These are phyloP conservation scores for Nitzschia sp. DNA, from an alignment of 108 stramenopile genomes.

Conservation along the genomic window DNA sequence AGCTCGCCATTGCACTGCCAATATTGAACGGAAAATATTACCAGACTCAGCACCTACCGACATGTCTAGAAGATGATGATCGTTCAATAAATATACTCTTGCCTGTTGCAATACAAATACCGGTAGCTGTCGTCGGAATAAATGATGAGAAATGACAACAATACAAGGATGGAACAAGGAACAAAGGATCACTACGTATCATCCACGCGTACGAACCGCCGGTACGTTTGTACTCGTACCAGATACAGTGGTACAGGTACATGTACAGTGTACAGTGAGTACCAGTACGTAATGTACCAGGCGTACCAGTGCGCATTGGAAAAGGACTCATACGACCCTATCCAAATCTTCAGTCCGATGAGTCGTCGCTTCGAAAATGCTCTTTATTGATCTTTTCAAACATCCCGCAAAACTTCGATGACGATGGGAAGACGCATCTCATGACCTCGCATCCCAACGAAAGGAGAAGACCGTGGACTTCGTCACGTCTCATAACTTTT, in stretches of 20 bases:
- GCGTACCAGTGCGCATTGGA: too few relatives aligned
- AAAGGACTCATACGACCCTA: too few relatives aligned
- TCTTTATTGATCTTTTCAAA: background rate
- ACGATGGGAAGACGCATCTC: too few relatives aligned
- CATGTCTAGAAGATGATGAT: background rate
- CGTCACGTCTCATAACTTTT: background rate
- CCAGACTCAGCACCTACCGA: conserved; percentile 1
- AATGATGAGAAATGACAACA: background rate
- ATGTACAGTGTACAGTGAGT: too few relatives aligned
- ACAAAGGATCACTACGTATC: too few relatives aligned
- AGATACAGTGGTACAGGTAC: too few relatives aligned
- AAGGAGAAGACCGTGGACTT: background rate
- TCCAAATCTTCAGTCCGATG: too few relatives aligned
- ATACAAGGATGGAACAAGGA: background rate
- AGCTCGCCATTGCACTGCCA: background rate
- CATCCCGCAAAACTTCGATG: background rate
- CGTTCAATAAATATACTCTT: background rate
- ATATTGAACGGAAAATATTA: background rate
- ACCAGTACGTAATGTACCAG: too few relatives aligned
- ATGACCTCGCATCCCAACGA: too few relatives aligned
- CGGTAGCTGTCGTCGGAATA: background rate
- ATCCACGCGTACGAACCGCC: too few relatives aligned
- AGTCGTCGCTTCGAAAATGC: too few relatives aligned
- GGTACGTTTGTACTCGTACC: too few relatives aligned
- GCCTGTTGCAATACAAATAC: background rate